Percentiles rank a stretch among this genome's conserved stretches.
Conservation (phyloP, 805 yeast species). For the Gaillardinia entomophila region DNA sequence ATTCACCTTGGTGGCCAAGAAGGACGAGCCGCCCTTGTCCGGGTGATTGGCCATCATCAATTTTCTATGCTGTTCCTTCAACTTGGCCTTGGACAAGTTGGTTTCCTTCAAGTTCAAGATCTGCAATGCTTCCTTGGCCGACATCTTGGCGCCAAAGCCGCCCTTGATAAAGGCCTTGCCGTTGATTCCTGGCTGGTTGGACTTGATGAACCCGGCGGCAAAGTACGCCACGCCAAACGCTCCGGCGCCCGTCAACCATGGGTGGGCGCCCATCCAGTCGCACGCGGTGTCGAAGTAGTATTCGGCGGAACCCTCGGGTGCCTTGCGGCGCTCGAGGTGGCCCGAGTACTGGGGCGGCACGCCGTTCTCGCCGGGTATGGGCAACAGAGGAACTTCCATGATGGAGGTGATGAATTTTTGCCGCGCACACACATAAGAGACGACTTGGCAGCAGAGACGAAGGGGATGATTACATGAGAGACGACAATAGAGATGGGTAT, state of each 20-base stretch:
- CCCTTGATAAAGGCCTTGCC: constrained; percentile 76
- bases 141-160: constrained; percentile 89
- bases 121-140: constrained; percentile 80
- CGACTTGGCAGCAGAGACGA: too few relatives aligned
- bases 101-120: constrained; percentile 72
- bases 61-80: constrained; percentile 75
- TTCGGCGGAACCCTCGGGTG: constrained; percentile 46
- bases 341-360: constrained; percentile 26
- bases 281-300: constrained; percentile 59
- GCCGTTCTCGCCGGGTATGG: constrained; percentile 47
- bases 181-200: constrained; percentile 59
- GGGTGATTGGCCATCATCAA: constrained; percentile 91
- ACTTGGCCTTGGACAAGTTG: constrained; percentile 52
- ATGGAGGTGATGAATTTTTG: constrained; percentile 22
- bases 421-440: too few relatives aligned
- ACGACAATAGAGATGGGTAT: too few relatives aligned
- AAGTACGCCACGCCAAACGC: constrained; percentile 59
- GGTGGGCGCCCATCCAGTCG: constrained; percentile 67
- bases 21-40: constrained; percentile 90
- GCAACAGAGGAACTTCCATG: constrained; percentile 51
- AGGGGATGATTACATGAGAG: too few relatives aligned
- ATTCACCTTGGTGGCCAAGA: constrained; percentile 82
- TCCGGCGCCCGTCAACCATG: constrained; percentile 67
- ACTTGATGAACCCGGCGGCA: constrained; percentile 61
- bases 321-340: constrained; percentile 34